Percentiles rank a stretch among this genome's conserved stretches.
Conservation (phyloP, 2,329 filamentous ascomycete genomes). For the Zymoseptoria ardabiliae region DNA sequence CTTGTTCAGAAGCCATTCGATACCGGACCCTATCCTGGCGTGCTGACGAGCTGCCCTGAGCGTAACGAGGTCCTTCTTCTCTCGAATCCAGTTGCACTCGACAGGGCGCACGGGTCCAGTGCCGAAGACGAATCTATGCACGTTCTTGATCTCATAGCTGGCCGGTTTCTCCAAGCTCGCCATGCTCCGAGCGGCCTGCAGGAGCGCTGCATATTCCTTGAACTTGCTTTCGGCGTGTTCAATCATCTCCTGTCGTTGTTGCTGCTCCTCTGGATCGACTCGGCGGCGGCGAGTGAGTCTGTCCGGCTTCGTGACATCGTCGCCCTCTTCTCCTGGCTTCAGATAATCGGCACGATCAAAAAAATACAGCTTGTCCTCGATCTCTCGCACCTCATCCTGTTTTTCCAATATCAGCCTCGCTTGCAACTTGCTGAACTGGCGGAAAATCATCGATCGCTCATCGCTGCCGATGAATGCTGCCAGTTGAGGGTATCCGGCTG, state of each 20-base stretch:
- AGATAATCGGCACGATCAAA: background rate
- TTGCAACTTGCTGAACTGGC: background rate
- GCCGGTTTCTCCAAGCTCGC: background rate
- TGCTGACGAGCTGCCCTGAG: background rate
- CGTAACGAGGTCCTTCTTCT: background rate
- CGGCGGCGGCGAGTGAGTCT: background rate
- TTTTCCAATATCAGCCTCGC: background rate
- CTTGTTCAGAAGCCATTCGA: background rate
- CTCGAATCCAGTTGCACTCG: background rate
- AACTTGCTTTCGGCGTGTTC: background rate
- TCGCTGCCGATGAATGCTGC: constrained; percentile 4
- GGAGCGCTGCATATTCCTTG: background rate
- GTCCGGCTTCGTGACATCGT: background rate
- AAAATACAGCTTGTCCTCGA: background rate
- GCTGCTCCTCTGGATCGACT: background rate
- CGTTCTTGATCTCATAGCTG: background rate
- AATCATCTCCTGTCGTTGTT: background rate
- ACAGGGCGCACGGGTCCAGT: background rate
- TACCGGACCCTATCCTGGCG: background rate
- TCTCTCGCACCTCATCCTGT: background rate
- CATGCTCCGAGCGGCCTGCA: background rate
- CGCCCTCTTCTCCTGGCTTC: background rate
- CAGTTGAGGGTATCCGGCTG: background rate
- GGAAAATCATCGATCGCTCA: background rate
- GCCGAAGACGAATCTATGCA: background rate